These are phyloP conservation scores for Pyrenochaeta sp. DNA, from an alignment of 2,329 filamentous ascomycete species.

Conservation along the genomic window DNA sequence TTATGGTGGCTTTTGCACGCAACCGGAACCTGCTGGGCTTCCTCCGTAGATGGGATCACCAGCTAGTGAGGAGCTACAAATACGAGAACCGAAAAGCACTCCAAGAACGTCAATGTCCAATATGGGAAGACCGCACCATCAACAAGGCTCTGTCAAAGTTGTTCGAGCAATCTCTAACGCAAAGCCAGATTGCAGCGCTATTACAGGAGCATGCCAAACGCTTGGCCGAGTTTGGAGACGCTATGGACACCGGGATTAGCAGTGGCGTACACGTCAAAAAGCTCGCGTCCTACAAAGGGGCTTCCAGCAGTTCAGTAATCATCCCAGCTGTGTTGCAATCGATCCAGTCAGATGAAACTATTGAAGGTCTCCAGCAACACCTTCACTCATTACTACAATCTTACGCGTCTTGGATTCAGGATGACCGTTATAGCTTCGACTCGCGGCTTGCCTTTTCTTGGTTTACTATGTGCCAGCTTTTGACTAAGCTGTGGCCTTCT, in stretches of 20 bases:
- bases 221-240: conserved; percentile 22
- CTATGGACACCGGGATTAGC: conserved; percentile 14
- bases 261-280: conserved; percentile 29
- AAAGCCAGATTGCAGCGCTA: conserved; percentile 39
- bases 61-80: conserved; percentile 33
- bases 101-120: conserved; percentile 21
- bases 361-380: conserved; percentile 28
- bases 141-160: conserved; percentile 27
- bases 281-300: conserved; percentile 28
- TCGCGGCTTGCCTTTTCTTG: conserved; percentile 31
- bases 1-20: conserved; percentile 45
- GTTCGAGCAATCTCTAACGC: conserved; percentile 45
- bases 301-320: conserved; percentile 39
- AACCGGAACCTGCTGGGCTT: conserved; percentile 47
- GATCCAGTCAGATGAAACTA: conserved; percentile 32
- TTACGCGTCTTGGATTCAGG: conserved; percentile 30
- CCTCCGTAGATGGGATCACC: conserved; percentile 44
- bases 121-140: conserved; percentile 44
- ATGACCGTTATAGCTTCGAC: conserved; percentile 25
- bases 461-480: conserved; percentile 39
- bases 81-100: conserved; percentile 26
- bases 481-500: conserved; percentile 42
- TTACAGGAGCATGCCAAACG: conserved; percentile 39
- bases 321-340: conserved; percentile 38
- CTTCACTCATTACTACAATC: conserved; percentile 32